Evolutionary conservation across 371 early-diverging fungal genomes (phyloP).

Genomic region (Circinella minor): DNA sequence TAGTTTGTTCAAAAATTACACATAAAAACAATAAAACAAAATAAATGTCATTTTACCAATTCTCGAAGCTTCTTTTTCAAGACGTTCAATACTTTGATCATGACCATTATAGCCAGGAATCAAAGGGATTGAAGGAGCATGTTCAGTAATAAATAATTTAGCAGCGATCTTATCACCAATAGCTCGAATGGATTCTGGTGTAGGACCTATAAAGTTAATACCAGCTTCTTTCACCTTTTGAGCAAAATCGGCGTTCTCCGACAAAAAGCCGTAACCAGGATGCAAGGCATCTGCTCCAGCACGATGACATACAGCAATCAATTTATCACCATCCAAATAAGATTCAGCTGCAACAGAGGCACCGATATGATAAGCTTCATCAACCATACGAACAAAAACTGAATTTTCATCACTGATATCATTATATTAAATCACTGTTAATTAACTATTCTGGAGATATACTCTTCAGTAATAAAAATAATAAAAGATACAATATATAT

Average conservation of each 20-base stretch:
- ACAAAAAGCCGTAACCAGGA: conserved; percentile 92
- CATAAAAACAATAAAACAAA: background rate
- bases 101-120: conserved; percentile 94
- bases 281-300: conserved; percentile 83
- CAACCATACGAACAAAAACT: conserved; percentile 83
- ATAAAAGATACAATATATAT: background rate
- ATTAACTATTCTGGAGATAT: too few relatives aligned
- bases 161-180: conserved; percentile 98
- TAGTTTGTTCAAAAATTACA: background rate
- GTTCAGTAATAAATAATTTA: conserved; percentile 50
- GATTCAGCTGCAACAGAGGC: conserved; percentile 74
- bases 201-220: conserved; percentile 83
- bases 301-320: conserved; percentile 59
- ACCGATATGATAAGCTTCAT: conserved; percentile 79
- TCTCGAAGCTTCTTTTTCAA: conserved; percentile 56
- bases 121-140: conserved; percentile 78
- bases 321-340: conserved; percentile 70
- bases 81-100: conserved; percentile 57
- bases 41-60: conserved; percentile 42
- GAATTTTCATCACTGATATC: conserved; percentile 77
- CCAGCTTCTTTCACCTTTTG: conserved; percentile 68
- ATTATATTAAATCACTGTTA: background rate
- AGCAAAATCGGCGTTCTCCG: conserved; percentile 82
- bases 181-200: conserved; percentile 77
- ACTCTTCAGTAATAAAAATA: background rate